These are phyloP conservation scores for Alternaria gaisen DNA, from an alignment of 2,329 filamentous ascomycete genomes.

Conservation along the genomic window DNA sequence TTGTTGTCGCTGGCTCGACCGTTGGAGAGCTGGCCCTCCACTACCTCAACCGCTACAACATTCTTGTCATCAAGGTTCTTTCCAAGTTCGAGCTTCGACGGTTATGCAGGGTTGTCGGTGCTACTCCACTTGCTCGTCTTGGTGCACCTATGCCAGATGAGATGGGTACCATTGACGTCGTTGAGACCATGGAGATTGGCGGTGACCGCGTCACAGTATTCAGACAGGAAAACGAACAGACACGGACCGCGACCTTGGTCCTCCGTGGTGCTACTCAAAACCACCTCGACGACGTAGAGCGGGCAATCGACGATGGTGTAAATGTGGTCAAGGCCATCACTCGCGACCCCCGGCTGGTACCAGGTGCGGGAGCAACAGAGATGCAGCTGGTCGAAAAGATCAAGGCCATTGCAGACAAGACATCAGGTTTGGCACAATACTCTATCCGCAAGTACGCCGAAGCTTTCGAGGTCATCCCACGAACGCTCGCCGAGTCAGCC, in stretches of 20 bases:
- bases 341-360: conserved; percentile 87
- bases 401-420: conserved; percentile 89
- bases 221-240: conserved; percentile 92
- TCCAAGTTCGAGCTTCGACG: conserved; percentile 98
- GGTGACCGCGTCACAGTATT: conserved; percentile 98
- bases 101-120: conserved; percentile 94
- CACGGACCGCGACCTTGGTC: conserved; percentile 91
- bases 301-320: conserved; percentile 96
- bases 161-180: conserved; percentile 93
- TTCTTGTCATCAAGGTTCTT: conserved; percentile 94
- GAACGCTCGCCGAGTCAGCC: conserved; percentile 92
- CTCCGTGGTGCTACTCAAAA: conserved; percentile 97
- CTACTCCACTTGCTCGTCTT: conserved; percentile 92
- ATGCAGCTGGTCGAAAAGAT: conserved; percentile 93
- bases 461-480: conserved; percentile 95
- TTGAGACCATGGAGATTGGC: conserved; percentile 97
- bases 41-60: conserved; percentile 97
- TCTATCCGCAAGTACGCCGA: conserved; percentile 98
- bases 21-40: conserved; percentile 95
- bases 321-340: conserved; percentile 99
- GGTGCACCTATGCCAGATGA: conserved; percentile 99
- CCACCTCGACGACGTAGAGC: conserved; percentile 95
- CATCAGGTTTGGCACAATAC: conserved; percentile 90
- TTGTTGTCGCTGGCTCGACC: conserved; percentile 90
- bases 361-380: conserved; percentile 93